A percentile compares a stretch with the other conserved stretches of the same genome.
Conservation (phyloP, 306 rosid species). For the Castanea sativa region DNA sequence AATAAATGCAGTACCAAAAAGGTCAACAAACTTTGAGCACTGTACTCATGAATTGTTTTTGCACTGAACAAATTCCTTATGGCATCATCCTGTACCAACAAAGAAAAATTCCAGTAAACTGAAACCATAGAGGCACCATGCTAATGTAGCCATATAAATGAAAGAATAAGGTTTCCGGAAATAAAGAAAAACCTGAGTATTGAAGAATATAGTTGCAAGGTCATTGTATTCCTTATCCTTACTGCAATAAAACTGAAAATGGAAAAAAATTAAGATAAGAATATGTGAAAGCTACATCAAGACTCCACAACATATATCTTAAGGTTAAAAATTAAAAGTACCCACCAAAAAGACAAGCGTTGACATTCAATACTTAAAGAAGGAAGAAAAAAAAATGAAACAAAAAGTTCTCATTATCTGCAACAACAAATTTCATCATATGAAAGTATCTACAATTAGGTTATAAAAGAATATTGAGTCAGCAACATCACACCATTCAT, state of each 20-base stretch:
- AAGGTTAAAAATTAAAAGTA: neutral
- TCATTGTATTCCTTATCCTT: conserved; percentile 94
- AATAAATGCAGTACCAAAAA: conserved; percentile 65
- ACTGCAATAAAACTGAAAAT: conserved; percentile 78
- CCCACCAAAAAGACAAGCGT: neutral
- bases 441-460: neutral
- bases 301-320: neutral
- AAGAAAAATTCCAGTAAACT: conserved; percentile 10
- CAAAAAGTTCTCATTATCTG: neutral
- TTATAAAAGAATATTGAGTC: neutral
- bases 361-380: neutral
- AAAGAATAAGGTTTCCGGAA: conserved; percentile 18
- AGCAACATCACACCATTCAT: conserved; percentile 4
- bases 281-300: neutral
- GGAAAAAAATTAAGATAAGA: conserved; percentile 20
- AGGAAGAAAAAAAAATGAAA: neutral
- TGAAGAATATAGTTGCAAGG: conserved; percentile 97
- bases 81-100: conserved; percentile 85
- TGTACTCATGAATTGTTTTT: conserved; percentile 90
- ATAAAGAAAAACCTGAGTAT: conserved; percentile 71
- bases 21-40: conserved; percentile 90
- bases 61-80: conserved; percentile 98
- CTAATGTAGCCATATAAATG: neutral
- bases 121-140: neutral
- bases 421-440: neutral